phyloP scores from a whole-genome alignment of 2,329 filamentous ascomycete genomes.

The Aspergillus aculeatinus region DNA sequence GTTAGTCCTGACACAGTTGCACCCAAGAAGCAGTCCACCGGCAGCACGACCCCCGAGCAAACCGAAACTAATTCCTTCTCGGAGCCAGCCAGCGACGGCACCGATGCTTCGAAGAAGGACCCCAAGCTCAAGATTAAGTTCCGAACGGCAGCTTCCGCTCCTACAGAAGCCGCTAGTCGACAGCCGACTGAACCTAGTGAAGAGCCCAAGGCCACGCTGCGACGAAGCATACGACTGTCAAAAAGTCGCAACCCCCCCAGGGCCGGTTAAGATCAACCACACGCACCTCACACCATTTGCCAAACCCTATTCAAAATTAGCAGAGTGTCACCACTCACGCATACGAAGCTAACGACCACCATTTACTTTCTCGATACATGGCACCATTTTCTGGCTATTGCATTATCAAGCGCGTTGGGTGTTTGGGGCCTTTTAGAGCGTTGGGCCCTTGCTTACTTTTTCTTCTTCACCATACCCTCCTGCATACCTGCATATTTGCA shows the following conservation, averaged over 20 bases:
- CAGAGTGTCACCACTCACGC: background rate
- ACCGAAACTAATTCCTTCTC: conserved; percentile 10
- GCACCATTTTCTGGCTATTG: background rate
- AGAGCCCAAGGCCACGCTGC: conserved; percentile 16
- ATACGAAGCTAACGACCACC: background rate
- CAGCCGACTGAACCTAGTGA: conserved; percentile 14
- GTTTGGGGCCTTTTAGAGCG: background rate
- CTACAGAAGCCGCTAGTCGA: conserved; percentile 14
- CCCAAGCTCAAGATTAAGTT: conserved; percentile 13
- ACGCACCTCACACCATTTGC: background rate
- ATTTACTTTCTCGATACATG: background rate
- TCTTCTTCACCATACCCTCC: background rate
- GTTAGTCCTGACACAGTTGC: conserved; percentile 29
- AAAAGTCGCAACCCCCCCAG: conserved; percentile 17
- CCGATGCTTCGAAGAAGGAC: conserved; percentile 4
- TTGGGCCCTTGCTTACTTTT: background rate
- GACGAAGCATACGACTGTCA: conserved; percentile 23
- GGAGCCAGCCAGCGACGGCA: conserved; percentile 9
- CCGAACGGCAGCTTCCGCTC: background rate
- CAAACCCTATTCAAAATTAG: background rate
- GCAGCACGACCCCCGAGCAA: conserved; percentile 2
- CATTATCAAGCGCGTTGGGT: background rate
- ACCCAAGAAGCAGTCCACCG: conserved; percentile 9
- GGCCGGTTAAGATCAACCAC: background rate
- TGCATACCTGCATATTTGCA: background rate